Evolutionary conservation across 352 stramenopile genomes (phyloP), one percentile per base, ranked within the genome.

Genomic region (Phytophthora megakarya): DNA sequence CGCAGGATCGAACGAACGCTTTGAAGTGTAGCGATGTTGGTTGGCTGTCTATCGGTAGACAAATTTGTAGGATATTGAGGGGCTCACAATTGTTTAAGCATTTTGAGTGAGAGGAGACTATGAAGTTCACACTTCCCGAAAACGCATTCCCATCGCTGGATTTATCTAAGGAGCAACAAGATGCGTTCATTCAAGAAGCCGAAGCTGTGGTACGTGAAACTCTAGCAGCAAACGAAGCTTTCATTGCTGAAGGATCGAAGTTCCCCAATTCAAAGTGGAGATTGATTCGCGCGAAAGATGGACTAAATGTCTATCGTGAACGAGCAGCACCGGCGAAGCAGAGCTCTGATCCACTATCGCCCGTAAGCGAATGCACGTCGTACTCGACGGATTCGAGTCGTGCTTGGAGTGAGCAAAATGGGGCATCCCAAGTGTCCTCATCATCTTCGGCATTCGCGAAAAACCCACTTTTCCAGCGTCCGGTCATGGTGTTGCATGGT

Each of bases 51-150:
- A 35, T 35, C 30, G 13, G 30, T 35, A 35, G 30, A 35, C 30
- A 35, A 35, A 11, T 35, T 35, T 5, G 30, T 35, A 35, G 15
- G 42, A 6, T 26, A 9, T 9, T 5, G 33, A 30, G 21, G 26
- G 28, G 15, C 47, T 43, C 56, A 64, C 45, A 58, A 47, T 7
- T 32, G 44, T 12, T 63, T 49, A 50, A 13, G 16, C 9, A 30
- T 61, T 46, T 23, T 26, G 9, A 46, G 48, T 40, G 6, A n/a
- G 11, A 49, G 21, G 15, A 40, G 13, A 32, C 13, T 18, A 84
- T 78, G 71, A 76, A 76, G 59, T 76, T 84, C 60, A 75, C 64
- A 39, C 65, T 84, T 30, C 70, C 76, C 12, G 51, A 61, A 19
- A 67, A 76, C 46, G 65, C 68, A 8, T 78, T 84, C 49, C 67